Conservation (phyloP, 2,329 filamentous ascomycete genomes). For the Colletotrichum brevisporum region DNA sequence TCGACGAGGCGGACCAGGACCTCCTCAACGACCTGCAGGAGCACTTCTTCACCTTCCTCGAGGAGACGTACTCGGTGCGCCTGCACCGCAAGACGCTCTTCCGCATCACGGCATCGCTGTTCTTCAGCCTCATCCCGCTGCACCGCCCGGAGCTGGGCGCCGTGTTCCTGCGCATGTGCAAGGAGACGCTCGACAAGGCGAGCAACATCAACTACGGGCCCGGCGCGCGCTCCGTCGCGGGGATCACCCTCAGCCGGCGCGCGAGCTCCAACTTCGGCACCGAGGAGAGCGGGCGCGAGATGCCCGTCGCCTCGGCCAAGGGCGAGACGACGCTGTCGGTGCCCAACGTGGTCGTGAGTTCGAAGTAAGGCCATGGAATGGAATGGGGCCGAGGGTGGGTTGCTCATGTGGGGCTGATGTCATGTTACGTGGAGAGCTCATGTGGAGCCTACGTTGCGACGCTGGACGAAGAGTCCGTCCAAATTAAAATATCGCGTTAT, state of each 20-base stretch:
- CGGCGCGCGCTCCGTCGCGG: slow-evolving; percentile 34
- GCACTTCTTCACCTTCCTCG: slow-evolving; percentile 47
- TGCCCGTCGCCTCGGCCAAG: slow-evolving; percentile 33
- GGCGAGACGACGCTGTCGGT: slow-evolving; percentile 27
- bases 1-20: slow-evolving; percentile 44
- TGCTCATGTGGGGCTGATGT: slow-evolving; percentile 27
- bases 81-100: slow-evolving; percentile 49
- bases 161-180: slow-evolving; percentile 47
- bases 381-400: slow-evolving; percentile 24
- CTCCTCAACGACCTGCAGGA: slow-evolving; percentile 46
- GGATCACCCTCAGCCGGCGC: slow-evolving; percentile 33
- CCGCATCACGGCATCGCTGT: slow-evolving; percentile 48
- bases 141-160: slow-evolving; percentile 46
- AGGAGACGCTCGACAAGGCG: slow-evolving; percentile 46
- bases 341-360: slow-evolving; percentile 32
- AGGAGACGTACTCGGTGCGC: slow-evolving; percentile 45
- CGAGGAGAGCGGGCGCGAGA: slow-evolving; percentile 38
- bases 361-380: slow-evolving; percentile 18
- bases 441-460: slow-evolving; percentile 1
- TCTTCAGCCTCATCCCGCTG: slow-evolving; percentile 49
- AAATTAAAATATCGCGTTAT: slow-evolving; percentile 9
- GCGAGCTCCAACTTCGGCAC: slow-evolving; percentile 39
- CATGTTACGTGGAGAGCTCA: slow-evolving; percentile 25
- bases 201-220: slow-evolving; percentile 42
- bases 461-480: slow-evolving; percentile 3